Evolutionary conservation across 129 eudicot species (phyloP), one percentile per base, ranked within the genome.

Genomic region (Chrysanthemum seticuspe): DNA sequence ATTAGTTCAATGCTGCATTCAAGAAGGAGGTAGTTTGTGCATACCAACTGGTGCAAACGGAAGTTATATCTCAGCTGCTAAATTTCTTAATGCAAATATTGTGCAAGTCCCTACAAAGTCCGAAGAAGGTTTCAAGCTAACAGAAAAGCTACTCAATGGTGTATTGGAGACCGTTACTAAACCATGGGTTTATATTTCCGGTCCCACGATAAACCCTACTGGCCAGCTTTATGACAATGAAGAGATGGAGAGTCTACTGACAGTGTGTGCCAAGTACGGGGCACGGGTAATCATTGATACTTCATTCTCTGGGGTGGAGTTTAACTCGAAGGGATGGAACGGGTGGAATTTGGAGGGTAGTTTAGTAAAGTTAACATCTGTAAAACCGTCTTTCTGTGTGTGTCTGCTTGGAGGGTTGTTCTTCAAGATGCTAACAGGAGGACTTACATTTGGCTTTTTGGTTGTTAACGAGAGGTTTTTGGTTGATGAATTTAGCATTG

Each of bases 101-200:
- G 65, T 77, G 40, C 76, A 74, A 12, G 80, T 90, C 57, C 84
- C 89, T n/a, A 90, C 97, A 71, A 55, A 72, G 45, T 61, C 82
- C 34, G 96, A 90, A 53, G 82, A 12, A 34, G 97, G 96, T 16
- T 94, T 87, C 76, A 94, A 94, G 71, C 56, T 90, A 63, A 87
- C 91, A 3, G 87, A 88, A 23, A 85, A 81, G 52, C 76, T 80
- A 78, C 92, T 90, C 52, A 60, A 58, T 44, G 34, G 31, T 44
- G 80, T 63, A 68, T 62, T 94, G 31, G 82, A 77, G 64, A 80
- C 73, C 10, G 85, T 86, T 64, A 75, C 64, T 12, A 94, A 86
- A 58, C 98, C 97, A 13, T 94, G 98, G 98, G 80, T 94, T 51
- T 94, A 90, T 66, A 86, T 94, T 75, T 90, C 91, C 62, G 98